Evolutionary conservation across 1,284 basidiomycete species (phyloP), one percentile per base, ranked within the genome.

Genomic region (Puccinia polysora): DNA sequence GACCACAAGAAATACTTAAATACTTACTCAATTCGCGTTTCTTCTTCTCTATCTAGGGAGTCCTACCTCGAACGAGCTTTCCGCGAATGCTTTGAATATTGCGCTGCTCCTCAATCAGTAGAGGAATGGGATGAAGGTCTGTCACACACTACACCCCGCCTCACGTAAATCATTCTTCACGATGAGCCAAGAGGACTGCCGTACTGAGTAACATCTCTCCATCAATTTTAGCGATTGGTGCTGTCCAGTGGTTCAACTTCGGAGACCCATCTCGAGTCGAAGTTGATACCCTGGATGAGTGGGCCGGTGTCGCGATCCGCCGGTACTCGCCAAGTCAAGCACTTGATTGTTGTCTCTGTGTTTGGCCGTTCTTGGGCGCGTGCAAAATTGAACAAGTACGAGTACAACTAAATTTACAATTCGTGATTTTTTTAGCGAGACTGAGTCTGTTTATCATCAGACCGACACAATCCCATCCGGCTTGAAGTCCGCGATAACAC

Each of bases 41-140:
- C 8, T 4, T 52, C 52, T 25, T 23, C 34, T 0, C 7, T 1
- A 25, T 14, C n/a, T 28, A 68, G 65, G 1, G 53, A 56, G 6
- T 25, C 20, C 6, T 70, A 50, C 32, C 3, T 60, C 18, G 58
- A 70, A 40, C 38, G 55, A 10, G 67, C 67, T 12, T 70, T 62
- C 28, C 43, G 10, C 14, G 67, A 70, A 62, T 59, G 28, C 47
- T 70, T 62, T 30, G 23, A 59, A 2, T 34, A 28, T 18, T 50
- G 43, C 20, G 55, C 56, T 30, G 14, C 59, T 38, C 56, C 67
- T 4, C 12, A 59, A 62, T 38, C 56, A 7, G 52, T 56, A 18
- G 67, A 70, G n/a, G 67, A 70, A 32, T 70, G 58, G 55, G 56
- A 70, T 25, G 67, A 70, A 62, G 67, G 67, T 70, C 2, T 4